A percentile compares a stretch with the other conserved stretches of the same genome.
Conservation (phyloP, 768 basidiomycete genomes). For the Agrocybe praecox region DNA sequence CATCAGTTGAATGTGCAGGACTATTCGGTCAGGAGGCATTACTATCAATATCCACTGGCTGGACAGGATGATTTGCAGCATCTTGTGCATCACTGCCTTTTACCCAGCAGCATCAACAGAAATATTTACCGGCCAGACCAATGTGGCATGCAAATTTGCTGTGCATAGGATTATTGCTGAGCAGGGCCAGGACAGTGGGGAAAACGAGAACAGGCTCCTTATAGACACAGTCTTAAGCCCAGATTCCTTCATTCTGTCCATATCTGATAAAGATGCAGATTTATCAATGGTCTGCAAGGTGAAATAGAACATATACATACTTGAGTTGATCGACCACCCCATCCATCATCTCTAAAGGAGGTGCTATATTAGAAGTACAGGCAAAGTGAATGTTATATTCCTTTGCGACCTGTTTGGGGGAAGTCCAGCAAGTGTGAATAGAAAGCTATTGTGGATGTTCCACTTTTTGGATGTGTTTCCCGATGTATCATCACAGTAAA, state of each 20-base stretch:
- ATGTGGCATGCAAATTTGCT: constrained; percentile 48
- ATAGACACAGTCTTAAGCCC: constrained; percentile 34
- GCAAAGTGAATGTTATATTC: constrained; percentile 42
- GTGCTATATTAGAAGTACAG: constrained; percentile 39
- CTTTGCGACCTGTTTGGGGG: neutral
- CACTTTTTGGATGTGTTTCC: constrained; percentile 50
- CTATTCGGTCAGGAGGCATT: neutral
- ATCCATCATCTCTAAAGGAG: constrained; percentile 44
- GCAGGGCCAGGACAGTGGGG: constrained; percentile 28
- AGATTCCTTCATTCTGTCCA: constrained; percentile 29
- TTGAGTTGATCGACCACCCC: constrained; percentile 30
- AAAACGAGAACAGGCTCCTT: constrained; percentile 31
- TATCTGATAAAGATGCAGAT: neutral
- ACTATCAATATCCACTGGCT: too few relatives aligned
- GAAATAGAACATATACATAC: constrained; percentile 16
- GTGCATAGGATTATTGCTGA: constrained; percentile 49
- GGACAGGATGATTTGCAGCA: neutral
- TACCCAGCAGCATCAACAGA: constrained; percentile 43
- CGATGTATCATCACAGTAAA: constrained; percentile 48
- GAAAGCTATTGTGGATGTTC: constrained; percentile 46
- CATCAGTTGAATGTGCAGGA: neutral
- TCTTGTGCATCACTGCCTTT: constrained; percentile 20
- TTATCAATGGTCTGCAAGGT: neutral
- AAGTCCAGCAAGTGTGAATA: constrained; percentile 25
- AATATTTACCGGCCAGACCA: constrained; percentile 35